Evolutionary conservation across 202 grass and related monocot species (phyloP), one percentile per base, ranked within the genome.

Genomic region (Cymbopogon flexuosus): DNA sequence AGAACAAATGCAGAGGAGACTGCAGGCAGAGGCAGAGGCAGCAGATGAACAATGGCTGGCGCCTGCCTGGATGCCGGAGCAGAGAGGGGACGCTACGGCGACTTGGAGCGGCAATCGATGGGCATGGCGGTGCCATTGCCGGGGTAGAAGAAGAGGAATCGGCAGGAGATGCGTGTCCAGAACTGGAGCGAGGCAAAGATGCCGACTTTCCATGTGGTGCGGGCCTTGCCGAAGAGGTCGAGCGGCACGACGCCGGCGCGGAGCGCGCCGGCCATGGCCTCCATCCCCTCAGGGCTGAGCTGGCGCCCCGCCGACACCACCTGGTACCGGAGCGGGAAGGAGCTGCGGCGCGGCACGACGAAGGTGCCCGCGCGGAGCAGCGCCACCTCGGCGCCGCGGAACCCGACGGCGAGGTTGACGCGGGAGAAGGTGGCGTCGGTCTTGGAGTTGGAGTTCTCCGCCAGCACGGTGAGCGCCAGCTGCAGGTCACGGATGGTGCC

Each of bases 391-490:
- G 85, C 84, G 39, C 90, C 88, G 46, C 83, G 82, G 88, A 98
- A 98, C 12, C 73, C 73, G 1, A 98, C 85, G 21, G 22, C 70
- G 68, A 98, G 85, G 24, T 70, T 67, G 16, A 91, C 70, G 30
- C 83, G 68, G 18, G 88, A 91, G 86, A 98, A 93, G 77, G 84
- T 65, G 27, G 92, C 88, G 84, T 89, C 72, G 13, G 73, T 67
- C 65, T 80, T 88, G 83, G 76, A 88, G 90, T 98, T 98, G 16
- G 82, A 68, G 87, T 98, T 98, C 84, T 76, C 74, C 12, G 96
- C 92, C 2, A 65, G 42, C 16, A 97, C 27, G 30, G 65, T 81
- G 8, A 97, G 40, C 18, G 18, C 41, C 56, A 91, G 83, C 69
- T 69, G 43, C 7, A 91, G 37, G 41, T 88, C 56, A 0, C 12